Conservation (phyloP, 192 early-diverging fungal genomes). For the Backusella mclennaniae region DNA sequence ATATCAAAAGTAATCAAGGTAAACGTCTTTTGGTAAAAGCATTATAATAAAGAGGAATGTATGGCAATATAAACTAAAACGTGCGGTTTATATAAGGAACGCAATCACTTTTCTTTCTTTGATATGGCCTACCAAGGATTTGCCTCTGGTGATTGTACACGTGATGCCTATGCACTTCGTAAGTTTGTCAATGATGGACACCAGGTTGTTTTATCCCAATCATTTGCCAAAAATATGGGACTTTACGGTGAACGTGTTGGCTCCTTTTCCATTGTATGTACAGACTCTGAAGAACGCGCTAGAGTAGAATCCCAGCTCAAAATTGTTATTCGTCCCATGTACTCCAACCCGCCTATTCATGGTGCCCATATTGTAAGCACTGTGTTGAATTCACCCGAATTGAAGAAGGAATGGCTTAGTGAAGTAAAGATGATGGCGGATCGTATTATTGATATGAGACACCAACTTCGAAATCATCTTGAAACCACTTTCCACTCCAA, state of each 20-base stretch:
- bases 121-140: conserved; percentile 99
- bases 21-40: background rate
- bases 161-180: conserved; percentile 92
- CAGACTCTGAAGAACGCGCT: conserved; percentile 69
- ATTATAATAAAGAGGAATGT: too few species aligned
- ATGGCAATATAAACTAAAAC: background rate
- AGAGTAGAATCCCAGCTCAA: conserved; percentile 90
- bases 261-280: conserved; percentile 81
- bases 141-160: conserved; percentile 85
- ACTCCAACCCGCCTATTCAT: conserved; percentile 93
- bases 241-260: conserved; percentile 97
- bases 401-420: conserved; percentile 80
- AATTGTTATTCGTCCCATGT: conserved; percentile 94
- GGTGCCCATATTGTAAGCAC: conserved; percentile 90
- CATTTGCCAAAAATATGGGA: conserved; percentile 99
- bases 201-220: conserved; percentile 85
- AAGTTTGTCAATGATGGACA: conserved; percentile 85
- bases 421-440: conserved; percentile 96
- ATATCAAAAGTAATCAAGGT: conserved; percentile 74
- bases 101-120: conserved; percentile 89
- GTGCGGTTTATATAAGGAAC: conserved; percentile 34
- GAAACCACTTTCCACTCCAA: conserved; percentile 76
- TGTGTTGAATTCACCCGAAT: conserved; percentile 74
- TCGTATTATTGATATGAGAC: conserved; percentile 90
- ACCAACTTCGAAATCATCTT: conserved; percentile 69